Conservation (phyloP, 768 basidiomycete species). For the Russula sp. region DNA sequence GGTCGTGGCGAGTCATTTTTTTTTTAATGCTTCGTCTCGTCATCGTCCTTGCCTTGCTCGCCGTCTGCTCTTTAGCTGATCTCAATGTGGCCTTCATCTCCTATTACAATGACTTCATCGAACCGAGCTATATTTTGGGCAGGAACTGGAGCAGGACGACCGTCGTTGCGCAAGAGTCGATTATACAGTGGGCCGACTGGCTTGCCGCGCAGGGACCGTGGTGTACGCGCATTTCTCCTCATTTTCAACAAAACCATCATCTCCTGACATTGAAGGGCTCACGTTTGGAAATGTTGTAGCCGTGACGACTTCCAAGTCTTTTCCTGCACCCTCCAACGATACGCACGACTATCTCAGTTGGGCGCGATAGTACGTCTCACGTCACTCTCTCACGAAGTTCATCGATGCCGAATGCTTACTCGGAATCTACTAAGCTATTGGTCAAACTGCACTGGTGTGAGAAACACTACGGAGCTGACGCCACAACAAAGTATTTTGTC, state of each 20-base stretch:
- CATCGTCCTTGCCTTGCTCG: constrained; percentile 20
- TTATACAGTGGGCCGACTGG: constrained; percentile 29
- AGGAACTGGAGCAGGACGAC: constrained; percentile 24
- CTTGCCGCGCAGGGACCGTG: constrained; percentile 28
- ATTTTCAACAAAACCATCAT: neutral
- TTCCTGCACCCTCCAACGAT: constrained; percentile 10
- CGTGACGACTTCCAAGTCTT: constrained; percentile 32
- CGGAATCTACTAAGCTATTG: constrained; percentile 25
- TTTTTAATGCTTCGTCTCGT: neutral
- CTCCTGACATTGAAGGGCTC: too few relatives aligned
- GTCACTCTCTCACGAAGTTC: neutral
- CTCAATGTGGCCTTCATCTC: constrained; percentile 10
- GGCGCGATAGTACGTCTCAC: constrained; percentile 29
- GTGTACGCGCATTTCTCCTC: constrained; percentile 18
- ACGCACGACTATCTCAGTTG: constrained; percentile 29
- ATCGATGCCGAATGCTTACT: neutral
- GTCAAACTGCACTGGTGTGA: constrained; percentile 36
- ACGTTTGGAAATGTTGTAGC: constrained; percentile 3
- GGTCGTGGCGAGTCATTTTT: neutral
- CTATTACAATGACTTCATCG: constrained; percentile 27
- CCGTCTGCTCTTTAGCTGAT: constrained; percentile 17
- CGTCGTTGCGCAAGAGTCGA: constrained; percentile 22
- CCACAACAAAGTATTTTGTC: constrained; percentile 32
- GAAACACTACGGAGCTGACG: constrained; percentile 36
- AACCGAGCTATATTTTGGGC: constrained; percentile 23